A percentile compares a stretch with the other conserved stretches of the same genome.
These are phyloP conservation scores for Mortierella alpina DNA, from an alignment of 192 early-diverging fungal genomes.

Conservation along the genomic window DNA sequence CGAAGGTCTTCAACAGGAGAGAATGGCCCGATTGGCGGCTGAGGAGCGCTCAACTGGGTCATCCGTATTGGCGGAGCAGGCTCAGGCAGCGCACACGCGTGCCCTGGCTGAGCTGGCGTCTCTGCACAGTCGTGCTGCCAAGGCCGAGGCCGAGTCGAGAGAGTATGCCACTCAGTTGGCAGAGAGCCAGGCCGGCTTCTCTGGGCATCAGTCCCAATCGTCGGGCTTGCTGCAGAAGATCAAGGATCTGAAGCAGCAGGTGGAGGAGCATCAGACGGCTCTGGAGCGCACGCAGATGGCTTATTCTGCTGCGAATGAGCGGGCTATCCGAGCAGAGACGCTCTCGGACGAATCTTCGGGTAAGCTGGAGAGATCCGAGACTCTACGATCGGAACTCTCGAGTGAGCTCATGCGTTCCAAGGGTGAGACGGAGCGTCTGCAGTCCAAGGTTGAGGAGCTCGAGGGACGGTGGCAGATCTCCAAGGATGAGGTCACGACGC, in stretches of 20 bases:
- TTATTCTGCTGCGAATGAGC: conserved; percentile 48
- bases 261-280: conserved; percentile 52
- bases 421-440: conserved; percentile 50
- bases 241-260: conserved; percentile 40
- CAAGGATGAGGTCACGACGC: conserved; percentile 55
- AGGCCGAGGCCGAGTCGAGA: conserved; percentile 59
- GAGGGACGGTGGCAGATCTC: conserved; percentile 54
- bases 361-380: conserved; percentile 51
- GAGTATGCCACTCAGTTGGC: conserved; percentile 51
- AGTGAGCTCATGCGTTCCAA: conserved; percentile 37
- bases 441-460: conserved; percentile 50
- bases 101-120: conserved; percentile 59
- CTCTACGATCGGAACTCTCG: conserved; percentile 41
- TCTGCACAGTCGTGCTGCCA: conserved; percentile 54
- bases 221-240: conserved; percentile 37
- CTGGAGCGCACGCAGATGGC: conserved; percentile 55
- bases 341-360: conserved; percentile 49
- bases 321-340: conserved; percentile 47
- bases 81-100: conserved; percentile 61
- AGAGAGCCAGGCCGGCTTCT: conserved; percentile 52
- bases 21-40: conserved; percentile 50
- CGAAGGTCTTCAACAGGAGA: conserved; percentile 57
- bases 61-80: conserved; percentile 60
- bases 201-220: conserved; percentile 42
- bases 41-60: conserved; percentile 61